phyloP scores from a whole-genome alignment of 805 yeast species.

The Candida multigemmis region DNA sequence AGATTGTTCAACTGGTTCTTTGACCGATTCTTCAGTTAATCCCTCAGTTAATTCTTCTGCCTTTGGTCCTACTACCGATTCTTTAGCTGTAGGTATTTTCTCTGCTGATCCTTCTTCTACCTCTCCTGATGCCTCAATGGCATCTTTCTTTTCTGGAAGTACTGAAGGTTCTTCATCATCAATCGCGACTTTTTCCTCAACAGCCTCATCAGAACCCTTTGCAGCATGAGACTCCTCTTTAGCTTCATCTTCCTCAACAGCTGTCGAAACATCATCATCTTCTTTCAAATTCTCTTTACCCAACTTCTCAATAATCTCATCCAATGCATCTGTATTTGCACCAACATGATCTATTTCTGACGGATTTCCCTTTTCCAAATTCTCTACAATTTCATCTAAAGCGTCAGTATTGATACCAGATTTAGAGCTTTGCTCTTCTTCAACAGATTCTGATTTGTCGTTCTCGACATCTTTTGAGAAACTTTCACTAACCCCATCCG shows the following conservation, averaged over 20 bases:
- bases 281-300: background rate
- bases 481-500: slow-evolving; percentile 10
- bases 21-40: slow-evolving; percentile 1
- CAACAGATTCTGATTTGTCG: slow-evolving; percentile 7
- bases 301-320: slow-evolving; percentile 1
- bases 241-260: slow-evolving; percentile 1
- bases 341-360: background rate
- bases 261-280: background rate
- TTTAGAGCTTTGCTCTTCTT: slow-evolving; percentile 1
- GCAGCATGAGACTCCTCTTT: slow-evolving; percentile 2
- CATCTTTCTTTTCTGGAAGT: background rate
- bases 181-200: background rate
- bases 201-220: background rate
- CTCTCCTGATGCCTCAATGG: slow-evolving; percentile 1
- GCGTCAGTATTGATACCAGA: slow-evolving; percentile 1
- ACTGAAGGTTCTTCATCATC: background rate
- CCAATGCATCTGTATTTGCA: background rate
- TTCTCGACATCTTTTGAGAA: slow-evolving; percentile 4
- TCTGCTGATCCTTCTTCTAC: slow-evolving; percentile 1
- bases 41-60: background rate
- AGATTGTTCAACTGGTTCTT: background rate
- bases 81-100: slow-evolving; percentile 1
- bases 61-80: background rate
- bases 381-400: slow-evolving; percentile 1
- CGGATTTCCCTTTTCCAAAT: background rate